A percentile compares a stretch with the other conserved stretches of the same genome.
Evolutionary conservation across 2,329 filamentous ascomycete species (phyloP).

Genomic region (Clathrospora elynae): DNA sequence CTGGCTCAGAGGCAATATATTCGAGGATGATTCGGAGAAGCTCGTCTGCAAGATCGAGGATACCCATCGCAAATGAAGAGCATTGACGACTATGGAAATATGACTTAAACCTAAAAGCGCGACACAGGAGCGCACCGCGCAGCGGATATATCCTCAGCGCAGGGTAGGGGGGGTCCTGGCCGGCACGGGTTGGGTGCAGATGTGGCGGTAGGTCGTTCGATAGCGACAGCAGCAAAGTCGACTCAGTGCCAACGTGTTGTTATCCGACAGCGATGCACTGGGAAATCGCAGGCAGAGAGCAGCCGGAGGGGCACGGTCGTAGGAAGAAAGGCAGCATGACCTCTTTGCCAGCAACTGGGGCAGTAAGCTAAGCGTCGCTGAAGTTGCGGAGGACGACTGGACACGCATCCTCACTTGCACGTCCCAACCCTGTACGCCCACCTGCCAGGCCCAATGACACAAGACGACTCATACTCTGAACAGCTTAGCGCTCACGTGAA

Average conservation of each 20-base stretch:
- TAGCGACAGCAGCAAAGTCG: slow-evolving; percentile 24
- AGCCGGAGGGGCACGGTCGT: slow-evolving; percentile 39
- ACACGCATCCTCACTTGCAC: slow-evolving; percentile 38
- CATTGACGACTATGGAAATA: slow-evolving; percentile 33
- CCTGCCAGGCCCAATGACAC: slow-evolving; percentile 27
- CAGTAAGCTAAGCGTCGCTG: slow-evolving; percentile 46
- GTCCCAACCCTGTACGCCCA: slow-evolving; percentile 24
- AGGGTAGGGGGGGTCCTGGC: slow-evolving; percentile 28
- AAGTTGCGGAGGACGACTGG: slow-evolving; percentile 43
- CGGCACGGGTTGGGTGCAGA: slow-evolving; percentile 29
- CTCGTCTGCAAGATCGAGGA: slow-evolving; percentile 55
- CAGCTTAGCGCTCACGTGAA: slow-evolving; percentile 37
- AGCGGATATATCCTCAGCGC: slow-evolving; percentile 27
- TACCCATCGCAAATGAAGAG: slow-evolving; percentile 41
- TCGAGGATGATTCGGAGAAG: slow-evolving; percentile 58
- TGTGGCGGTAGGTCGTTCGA: slow-evolving; percentile 32
- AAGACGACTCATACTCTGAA: slow-evolving; percentile 13
- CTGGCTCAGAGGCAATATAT: slow-evolving; percentile 58
- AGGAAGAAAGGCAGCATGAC: slow-evolving; percentile 43
- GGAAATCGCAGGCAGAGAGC: slow-evolving; percentile 26
- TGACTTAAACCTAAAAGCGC: slow-evolving; percentile 11
- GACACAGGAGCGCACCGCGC: slow-evolving; percentile 20
- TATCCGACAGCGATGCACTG: slow-evolving; percentile 31
- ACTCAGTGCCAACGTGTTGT: slow-evolving; percentile 34
- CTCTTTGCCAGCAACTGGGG: slow-evolving; percentile 38